Percentiles rank a stretch among this genome's conserved stretches.
These are phyloP conservation scores for Chaetoscypha palmicola DNA, from an alignment of 2,329 filamentous ascomycete species.

Conservation along the genomic window DNA sequence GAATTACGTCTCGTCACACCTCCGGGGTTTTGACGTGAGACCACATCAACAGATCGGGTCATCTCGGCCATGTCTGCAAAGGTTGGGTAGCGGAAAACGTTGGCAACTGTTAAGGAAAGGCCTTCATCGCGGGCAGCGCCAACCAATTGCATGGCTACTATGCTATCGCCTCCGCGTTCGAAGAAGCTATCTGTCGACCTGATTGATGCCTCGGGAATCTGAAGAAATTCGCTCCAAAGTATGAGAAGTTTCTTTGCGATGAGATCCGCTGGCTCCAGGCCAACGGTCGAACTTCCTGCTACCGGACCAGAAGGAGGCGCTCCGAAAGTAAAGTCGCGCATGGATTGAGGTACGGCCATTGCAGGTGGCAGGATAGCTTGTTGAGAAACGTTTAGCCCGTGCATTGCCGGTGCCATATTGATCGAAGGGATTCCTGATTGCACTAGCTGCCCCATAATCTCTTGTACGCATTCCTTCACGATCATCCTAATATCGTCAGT, in stretches of 20 bases:
- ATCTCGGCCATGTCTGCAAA: slow-evolving; percentile 39
- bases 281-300: not conserved
- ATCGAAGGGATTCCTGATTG: slow-evolving; percentile 4
- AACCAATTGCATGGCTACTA: slow-evolving; percentile 39
- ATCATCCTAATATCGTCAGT: slow-evolving; percentile 4
- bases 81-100: slow-evolving; percentile 37
- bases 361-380: too few relatives aligned
- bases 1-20: not conserved
- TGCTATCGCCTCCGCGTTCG: slow-evolving; percentile 32
- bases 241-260: slow-evolving; percentile 11
- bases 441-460: slow-evolving; percentile 9
- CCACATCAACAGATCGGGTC: slow-evolving; percentile 16
- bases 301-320: not conserved
- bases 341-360: too few relatives aligned
- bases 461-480: slow-evolving; percentile 7
- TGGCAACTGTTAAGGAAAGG: slow-evolving; percentile 35
- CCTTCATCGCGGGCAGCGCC: slow-evolving; percentile 30
- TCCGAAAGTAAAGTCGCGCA: slow-evolving; percentile 8
- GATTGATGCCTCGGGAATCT: slow-evolving; percentile 15
- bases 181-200: slow-evolving; percentile 34
- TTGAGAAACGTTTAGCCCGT: not conserved
- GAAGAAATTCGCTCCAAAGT: slow-evolving; percentile 16
- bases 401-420: not conserved
- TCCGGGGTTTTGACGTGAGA: not conserved
- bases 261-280: not conserved